Evolutionary conservation across 2,329 filamentous ascomycete species (phyloP), one percentile per base, ranked within the genome.

Genomic region (Cercospora sojina): DNA sequence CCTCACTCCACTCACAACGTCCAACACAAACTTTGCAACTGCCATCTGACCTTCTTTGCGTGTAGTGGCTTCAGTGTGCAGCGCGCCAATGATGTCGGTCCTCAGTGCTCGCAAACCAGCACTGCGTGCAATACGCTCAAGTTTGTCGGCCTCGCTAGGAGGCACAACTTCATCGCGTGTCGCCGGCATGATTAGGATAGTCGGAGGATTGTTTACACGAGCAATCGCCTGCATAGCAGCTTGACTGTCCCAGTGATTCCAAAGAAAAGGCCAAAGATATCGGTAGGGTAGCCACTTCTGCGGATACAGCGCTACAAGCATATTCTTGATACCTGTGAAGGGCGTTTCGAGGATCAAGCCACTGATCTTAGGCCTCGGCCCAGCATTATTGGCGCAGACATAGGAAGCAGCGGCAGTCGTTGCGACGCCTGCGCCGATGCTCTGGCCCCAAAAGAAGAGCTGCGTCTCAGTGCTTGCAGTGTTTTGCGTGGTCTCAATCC

Each of bases 211-310:
- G 1, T 41, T 62, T 29, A 51, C n/a, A 51, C 51, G 20, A 32
- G 80, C 78, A 25, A 85, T 78, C 8, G 69, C 72, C 3, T 74
- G 74, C 64, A 85, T 66, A 2, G 82, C 80, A 0, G 64, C 70
- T 25, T 78, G 76, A 56, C 78, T 83, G 69, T 85, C 82, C 84
- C 85, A 86, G 53, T 79, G 79, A 64, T 82, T 93, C 70, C 90
- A 83, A 10, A 93, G 81, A 74, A 93, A 93, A 0, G 89, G 89
- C 82, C 87, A 87, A 0, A 94, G 82, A 74, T 93, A 88, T 56
- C 86, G 85, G 75, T 94, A 94, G 0, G 91, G 91, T 6, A 93
- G 80, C 90, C 91, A 93, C 71, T 86, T 90, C 72, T 93, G 90
- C 1, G 91, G 91, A 74, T 93, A 94, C 2, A 94, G 77, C 1